phyloP scores from a whole-genome alignment of 2,329 filamentous ascomycete species.

The Botrytis hyacinthi region DNA sequence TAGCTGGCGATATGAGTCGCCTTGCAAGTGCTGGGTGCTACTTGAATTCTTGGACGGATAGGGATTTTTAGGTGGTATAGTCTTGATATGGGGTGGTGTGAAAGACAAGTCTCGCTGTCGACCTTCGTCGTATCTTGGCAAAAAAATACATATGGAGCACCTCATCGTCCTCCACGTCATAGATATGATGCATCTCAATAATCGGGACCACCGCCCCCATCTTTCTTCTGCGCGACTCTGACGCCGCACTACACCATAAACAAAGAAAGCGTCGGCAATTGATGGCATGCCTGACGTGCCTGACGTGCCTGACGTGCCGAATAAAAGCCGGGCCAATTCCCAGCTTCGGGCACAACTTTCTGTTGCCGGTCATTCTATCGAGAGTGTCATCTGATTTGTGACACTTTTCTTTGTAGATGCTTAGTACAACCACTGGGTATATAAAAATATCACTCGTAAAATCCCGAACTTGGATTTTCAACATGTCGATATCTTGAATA shows the following conservation, averaged over 20 bases:
- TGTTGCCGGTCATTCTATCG: no score
- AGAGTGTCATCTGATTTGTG: no score
- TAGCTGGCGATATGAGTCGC: neutral
- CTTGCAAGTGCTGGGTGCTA: neutral
- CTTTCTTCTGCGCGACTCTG: neutral
- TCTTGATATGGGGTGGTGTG: neutral
- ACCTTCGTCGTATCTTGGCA: neutral
- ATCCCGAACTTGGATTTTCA: no score
- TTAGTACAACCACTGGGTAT: no score
- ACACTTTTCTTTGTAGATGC: no score
- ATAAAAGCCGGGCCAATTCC: neutral
- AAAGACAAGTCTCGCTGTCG: neutral
- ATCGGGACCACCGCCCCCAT: neutral
- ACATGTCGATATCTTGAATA: no score
- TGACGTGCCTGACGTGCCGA: neutral
- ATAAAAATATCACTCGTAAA: no score
- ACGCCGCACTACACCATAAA: neutral
- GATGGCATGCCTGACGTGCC: neutral
- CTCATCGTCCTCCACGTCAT: neutral
- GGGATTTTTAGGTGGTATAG: neutral
- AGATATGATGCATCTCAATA: neutral
- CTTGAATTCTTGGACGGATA: neutral
- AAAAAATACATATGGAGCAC: neutral
- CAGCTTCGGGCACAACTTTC: neutral
- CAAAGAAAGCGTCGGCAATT: neutral